These are phyloP conservation scores for Dunaliella primolecta DNA, from an alignment of 139 green algal species.

Conservation along the genomic window DNA sequence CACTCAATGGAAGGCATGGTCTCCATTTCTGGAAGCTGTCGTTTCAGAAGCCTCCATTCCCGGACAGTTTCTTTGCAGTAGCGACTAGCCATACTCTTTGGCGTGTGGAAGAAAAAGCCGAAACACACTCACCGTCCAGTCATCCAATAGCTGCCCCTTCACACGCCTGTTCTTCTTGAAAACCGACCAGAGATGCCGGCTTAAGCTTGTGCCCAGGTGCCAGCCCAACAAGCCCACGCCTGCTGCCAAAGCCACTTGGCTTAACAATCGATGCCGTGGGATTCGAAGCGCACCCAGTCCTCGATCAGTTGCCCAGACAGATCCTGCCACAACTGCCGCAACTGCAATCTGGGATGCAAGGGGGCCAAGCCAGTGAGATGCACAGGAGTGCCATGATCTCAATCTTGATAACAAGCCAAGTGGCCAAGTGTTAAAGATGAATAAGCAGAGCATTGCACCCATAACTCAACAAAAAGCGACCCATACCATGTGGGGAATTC, in stretches of 20 bases:
- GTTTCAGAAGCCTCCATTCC: not conserved
- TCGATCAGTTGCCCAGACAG: not conserved
- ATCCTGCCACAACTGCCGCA: not conserved
- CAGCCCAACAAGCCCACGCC: not conserved
- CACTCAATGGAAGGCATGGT: too few relatives aligned
- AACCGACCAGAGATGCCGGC: not conserved
- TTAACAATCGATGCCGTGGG: not conserved
- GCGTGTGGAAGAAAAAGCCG: too few relatives aligned
- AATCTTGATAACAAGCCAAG: not conserved
- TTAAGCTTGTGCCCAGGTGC: not conserved
- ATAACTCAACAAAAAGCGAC: too few relatives aligned
- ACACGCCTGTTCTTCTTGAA: not conserved
- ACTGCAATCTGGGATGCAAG: not conserved
- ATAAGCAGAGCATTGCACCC: too few relatives aligned
- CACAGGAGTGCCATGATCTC: not conserved
- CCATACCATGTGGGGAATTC: not conserved
- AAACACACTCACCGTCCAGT: slow-evolving; percentile 2
- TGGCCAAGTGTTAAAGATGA: not conserved
- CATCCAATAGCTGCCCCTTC: not conserved
- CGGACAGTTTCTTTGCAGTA: too few relatives aligned
- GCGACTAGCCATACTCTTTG: too few relatives aligned
- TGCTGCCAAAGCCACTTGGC: not conserved
- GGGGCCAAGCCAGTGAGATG: not conserved
- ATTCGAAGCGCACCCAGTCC: not conserved
- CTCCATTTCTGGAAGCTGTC: too few relatives aligned